These are phyloP conservation scores for Phaseolus coccineus DNA, from an alignment of 331 rosid genomes.

Conservation along the genomic window DNA sequence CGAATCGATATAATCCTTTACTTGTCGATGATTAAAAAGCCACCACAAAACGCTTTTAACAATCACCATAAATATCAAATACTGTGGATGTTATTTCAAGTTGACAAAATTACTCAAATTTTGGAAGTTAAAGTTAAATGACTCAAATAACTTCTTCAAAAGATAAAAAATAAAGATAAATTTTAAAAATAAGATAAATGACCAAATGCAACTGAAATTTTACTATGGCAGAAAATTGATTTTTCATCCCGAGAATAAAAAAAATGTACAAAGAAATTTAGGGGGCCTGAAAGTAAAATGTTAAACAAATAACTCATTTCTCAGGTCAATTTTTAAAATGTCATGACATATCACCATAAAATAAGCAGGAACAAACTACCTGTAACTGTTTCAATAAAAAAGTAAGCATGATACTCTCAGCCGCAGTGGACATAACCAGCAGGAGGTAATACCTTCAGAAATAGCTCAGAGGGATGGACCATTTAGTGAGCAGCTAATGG, in stretches of 20 bases:
- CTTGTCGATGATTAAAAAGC: too few relatives aligned
- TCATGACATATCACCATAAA: conserved; percentile 41
- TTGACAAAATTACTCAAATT: too few relatives aligned
- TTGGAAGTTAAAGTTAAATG: too few relatives aligned
- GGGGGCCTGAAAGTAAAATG: background rate
- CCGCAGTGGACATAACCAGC: conserved; percentile 31
- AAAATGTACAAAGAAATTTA: background rate
- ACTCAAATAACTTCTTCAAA: too few relatives aligned
- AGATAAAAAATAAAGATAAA: too few relatives aligned
- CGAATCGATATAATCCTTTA: too few relatives aligned
- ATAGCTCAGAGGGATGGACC: conserved; percentile 40
- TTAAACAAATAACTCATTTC: conserved; percentile 41
- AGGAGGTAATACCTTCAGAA: conserved; percentile 30
- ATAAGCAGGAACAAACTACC: conserved; percentile 43
- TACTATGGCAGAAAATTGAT: too few relatives aligned
- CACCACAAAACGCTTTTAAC: too few relatives aligned
- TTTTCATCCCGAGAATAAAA: background rate
- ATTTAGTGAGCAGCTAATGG: background rate
- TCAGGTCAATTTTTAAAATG: conserved; percentile 3
- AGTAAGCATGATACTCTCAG: conserved; percentile 33
- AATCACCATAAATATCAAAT: too few relatives aligned
- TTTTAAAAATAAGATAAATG: too few relatives aligned
- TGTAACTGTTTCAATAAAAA: conserved; percentile 42
- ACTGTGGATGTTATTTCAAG: too few relatives aligned
- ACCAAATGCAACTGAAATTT: too few relatives aligned